Percentiles rank a stretch among this genome's conserved stretches.
These are phyloP conservation scores for Blakeslea trispora DNA, from an alignment of 371 early-diverging fungal species.

Conservation along the genomic window DNA sequence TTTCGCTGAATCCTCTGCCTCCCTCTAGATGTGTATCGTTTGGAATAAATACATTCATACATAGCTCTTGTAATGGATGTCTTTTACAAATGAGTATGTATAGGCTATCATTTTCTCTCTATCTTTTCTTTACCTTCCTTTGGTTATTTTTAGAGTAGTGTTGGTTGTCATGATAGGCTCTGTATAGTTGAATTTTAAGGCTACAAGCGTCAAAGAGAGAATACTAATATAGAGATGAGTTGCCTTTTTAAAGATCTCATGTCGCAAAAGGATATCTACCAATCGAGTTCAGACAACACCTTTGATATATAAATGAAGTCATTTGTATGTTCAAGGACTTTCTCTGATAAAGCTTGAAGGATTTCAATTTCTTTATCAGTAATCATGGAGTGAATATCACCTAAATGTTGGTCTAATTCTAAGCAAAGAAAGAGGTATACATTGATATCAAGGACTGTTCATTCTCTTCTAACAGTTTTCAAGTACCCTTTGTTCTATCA, in stretches of 20 bases:
- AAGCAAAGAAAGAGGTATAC: no score
- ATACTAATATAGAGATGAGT: no score
- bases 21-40: conserved; percentile 62
- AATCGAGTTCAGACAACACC: conserved; percentile 69
- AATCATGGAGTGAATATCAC: conserved; percentile 78
- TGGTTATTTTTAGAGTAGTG: conserved; percentile 44
- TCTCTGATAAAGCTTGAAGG: conserved; percentile 63
- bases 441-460: no score
- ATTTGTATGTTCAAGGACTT: conserved; percentile 39
- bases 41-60: conserved; percentile 63
- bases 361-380: conserved; percentile 76
- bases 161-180: conserved; percentile 59
- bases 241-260: no score
- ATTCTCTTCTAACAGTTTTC: no score
- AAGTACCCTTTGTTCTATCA: conserved; percentile 59
- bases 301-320: conserved; percentile 42
- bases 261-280: no score
- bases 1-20: conserved; percentile 15
- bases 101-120: background rate
- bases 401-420: conserved; percentile 73
- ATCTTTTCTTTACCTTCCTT: conserved; percentile 57
- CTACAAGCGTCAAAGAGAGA: conserved; percentile 64
- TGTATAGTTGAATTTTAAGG: conserved; percentile 52
- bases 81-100: no score
- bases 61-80: conserved; percentile 75